Percentiles rank a stretch among this genome's conserved stretches.
Conservation (phyloP, 176 grass and related monocot genomes). For the Oryza punctata region DNA sequence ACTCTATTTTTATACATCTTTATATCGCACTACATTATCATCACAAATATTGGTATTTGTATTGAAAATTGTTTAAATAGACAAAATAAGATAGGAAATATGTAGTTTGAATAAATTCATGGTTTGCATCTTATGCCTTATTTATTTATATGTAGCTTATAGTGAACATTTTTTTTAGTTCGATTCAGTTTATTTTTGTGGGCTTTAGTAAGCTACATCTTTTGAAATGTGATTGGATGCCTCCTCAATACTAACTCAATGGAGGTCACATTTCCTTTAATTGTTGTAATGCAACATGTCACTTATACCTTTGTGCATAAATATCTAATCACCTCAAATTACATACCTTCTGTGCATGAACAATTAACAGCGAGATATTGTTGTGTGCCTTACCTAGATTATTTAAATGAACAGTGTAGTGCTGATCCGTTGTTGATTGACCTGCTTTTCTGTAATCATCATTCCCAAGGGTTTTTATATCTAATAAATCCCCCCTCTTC, state of each 20-base stretch:
- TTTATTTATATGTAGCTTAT: background rate
- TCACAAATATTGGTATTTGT: background rate
- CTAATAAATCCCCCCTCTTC: background rate
- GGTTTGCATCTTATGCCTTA: background rate
- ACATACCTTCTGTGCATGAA: background rate
- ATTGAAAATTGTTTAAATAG: background rate
- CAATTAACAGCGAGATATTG: background rate
- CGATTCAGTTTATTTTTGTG: background rate
- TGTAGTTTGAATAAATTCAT: background rate
- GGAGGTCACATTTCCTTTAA: background rate
- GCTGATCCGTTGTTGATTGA: background rate
- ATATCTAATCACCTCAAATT: background rate
- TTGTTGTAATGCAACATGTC: background rate
- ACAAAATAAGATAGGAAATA: background rate
- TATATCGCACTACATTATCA: background rate
- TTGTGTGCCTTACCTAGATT: constrained; percentile 20
- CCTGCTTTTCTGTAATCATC: background rate
- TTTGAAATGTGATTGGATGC: background rate
- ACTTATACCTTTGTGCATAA: constrained; percentile 13
- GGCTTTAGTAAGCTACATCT: background rate
- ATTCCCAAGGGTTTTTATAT: constrained; percentile 15
- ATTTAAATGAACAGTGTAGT: background rate
- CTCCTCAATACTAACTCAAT: background rate
- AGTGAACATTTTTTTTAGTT: background rate
- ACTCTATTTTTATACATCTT: constrained; percentile 15